Percentiles rank a stretch among this genome's conserved stretches.
These are phyloP conservation scores for Mycena rebaudengoi DNA, from an alignment of 768 basidiomycete species.

Conservation along the genomic window DNA sequence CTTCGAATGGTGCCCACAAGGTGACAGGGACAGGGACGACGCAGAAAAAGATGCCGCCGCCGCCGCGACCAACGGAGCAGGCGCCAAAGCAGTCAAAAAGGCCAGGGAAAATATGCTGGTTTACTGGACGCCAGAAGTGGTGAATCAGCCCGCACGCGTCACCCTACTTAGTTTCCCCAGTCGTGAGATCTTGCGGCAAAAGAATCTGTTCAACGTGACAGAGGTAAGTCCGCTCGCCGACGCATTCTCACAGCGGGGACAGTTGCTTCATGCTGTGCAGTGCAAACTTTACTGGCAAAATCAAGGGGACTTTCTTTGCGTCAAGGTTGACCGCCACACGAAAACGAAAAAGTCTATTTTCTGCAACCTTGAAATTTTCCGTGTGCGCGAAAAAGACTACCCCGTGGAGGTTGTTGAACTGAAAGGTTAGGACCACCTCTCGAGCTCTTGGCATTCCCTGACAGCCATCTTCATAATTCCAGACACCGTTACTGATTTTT, in stretches of 20 bases:
- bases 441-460: not conserved
- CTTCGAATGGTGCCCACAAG: constrained; percentile 97
- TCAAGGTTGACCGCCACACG: constrained; percentile 98
- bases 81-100: constrained; percentile 66
- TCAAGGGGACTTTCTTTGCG: constrained; percentile 97
- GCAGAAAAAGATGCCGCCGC: constrained; percentile 59
- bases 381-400: constrained; percentile 95
- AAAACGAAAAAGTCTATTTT: constrained; percentile 99
- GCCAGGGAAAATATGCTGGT: constrained; percentile 90
- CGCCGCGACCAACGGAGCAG: constrained; percentile 39
- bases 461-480: no score
- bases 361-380: constrained; percentile 98
- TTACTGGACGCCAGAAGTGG: constrained; percentile 98
- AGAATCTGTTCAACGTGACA: constrained; percentile 97
- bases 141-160: constrained; percentile 96
- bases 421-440: constrained; percentile 68
- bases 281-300: constrained; percentile 99
- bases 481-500: constrained; percentile 96
- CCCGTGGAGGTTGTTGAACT: constrained; percentile 98
- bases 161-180: constrained; percentile 91
- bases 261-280: constrained; percentile 49
- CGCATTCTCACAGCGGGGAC: constrained; percentile 3
- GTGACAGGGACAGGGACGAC: constrained; percentile 88
- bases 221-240: constrained; percentile 72
- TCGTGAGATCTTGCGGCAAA: constrained; percentile 85